Evolutionary conservation across 495 filamentous ascomycete genomes (phyloP).

Genomic region (Choiromyces venosus): DNA sequence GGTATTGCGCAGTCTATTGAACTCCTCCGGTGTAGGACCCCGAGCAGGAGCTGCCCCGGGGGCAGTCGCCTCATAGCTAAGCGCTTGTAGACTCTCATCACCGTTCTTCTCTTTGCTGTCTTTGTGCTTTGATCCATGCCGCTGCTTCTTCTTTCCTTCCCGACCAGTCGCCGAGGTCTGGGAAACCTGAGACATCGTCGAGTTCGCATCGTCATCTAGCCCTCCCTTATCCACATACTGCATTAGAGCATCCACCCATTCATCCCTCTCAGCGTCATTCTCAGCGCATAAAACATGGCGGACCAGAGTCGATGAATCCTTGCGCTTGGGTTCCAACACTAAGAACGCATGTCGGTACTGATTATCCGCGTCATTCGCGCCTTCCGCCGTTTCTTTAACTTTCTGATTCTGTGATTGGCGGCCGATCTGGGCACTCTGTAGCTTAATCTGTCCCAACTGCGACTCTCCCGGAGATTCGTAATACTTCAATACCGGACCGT

Average conservation of each 20-base stretch:
- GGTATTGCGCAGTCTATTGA: slow-evolving; percentile 41
- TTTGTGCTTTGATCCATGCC: slow-evolving; percentile 41
- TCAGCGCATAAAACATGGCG: slow-evolving; percentile 94
- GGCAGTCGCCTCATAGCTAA: slow-evolving; percentile 79
- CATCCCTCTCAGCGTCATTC: slow-evolving; percentile 84
- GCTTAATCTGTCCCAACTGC: slow-evolving; percentile 87
- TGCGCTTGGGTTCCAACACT: slow-evolving; percentile 90
- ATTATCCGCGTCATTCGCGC: slow-evolving; percentile 64
- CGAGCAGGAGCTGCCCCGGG: slow-evolving; percentile 64
- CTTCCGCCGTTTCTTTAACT: slow-evolving; percentile 57
- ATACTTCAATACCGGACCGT: slow-evolving; percentile 83
- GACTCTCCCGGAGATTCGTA: slow-evolving; percentile 83
- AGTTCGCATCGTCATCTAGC: slow-evolving; percentile 48
- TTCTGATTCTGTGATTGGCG: slow-evolving; percentile 59
- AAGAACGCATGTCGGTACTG: slow-evolving; percentile 96
- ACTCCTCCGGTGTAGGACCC: slow-evolving; percentile 45
- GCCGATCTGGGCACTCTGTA: slow-evolving; percentile 85
- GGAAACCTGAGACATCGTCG: slow-evolving; percentile 38
- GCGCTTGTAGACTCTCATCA: slow-evolving; percentile 60
- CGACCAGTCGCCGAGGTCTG: slow-evolving; percentile 25
- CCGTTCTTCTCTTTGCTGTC: slow-evolving; percentile 46
- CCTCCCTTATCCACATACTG: slow-evolving; percentile 79
- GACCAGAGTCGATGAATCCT: slow-evolving; percentile 84
- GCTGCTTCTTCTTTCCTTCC: slow-evolving; percentile 52
- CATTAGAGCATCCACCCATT: slow-evolving; percentile 85